These are phyloP conservation scores for Prunella vulgaris DNA, from an alignment of 257 asterid species.

Conservation along the genomic window DNA sequence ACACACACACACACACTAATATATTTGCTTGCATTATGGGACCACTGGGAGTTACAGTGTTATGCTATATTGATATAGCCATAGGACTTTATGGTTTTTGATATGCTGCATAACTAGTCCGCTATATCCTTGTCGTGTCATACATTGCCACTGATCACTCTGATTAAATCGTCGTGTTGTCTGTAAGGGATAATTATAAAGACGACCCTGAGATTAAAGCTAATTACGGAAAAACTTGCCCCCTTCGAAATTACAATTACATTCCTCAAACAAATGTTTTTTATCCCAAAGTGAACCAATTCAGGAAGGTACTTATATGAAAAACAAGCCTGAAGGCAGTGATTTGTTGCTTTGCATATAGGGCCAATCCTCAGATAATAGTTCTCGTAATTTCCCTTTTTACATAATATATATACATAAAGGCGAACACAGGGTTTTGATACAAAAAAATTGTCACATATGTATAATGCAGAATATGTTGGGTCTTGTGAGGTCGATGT, in stretches of 20 bases:
- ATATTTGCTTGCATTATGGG: neutral
- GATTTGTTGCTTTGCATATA: neutral
- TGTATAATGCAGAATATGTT: conserved; percentile 67
- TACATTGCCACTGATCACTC: neutral
- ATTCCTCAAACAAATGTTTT: neutral
- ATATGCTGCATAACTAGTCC: neutral
- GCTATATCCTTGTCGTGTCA: neutral
- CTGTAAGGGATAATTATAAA: neutral
- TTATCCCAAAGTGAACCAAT: no score
- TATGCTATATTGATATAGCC: neutral
- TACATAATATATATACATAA: neutral
- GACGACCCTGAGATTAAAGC: neutral
- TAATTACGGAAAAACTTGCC: neutral
- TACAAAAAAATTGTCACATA: neutral
- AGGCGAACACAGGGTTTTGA: neutral
- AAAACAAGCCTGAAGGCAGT: no score
- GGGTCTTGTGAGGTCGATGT: conserved; percentile 68
- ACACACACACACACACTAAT: neutral
- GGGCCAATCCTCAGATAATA: neutral
- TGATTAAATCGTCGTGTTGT: neutral
- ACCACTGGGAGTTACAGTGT: neutral
- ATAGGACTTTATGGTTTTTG: neutral
- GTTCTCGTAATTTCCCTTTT: neutral
- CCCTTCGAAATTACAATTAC: neutral
- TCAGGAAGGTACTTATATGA: no score